These are phyloP conservation scores for Arthrobotrys conoides DNA, from an alignment of 2,329 filamentous ascomycete species.

Conservation along the genomic window DNA sequence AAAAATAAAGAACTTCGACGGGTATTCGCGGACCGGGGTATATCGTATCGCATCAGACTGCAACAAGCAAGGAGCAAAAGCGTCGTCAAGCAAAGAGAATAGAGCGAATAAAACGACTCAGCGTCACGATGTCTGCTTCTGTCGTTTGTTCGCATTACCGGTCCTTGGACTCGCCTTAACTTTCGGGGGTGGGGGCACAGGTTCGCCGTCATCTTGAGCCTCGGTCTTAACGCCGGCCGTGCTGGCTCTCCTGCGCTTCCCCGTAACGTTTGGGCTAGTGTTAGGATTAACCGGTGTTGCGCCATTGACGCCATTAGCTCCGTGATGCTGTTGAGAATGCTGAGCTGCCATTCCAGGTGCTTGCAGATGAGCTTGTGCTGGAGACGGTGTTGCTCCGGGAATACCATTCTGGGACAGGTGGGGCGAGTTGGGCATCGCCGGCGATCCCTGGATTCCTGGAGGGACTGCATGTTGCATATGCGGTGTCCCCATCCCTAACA, in stretches of 20 bases:
- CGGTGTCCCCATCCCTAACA: constrained; percentile 63
- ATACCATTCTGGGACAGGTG: constrained; percentile 61
- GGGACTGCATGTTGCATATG: constrained; percentile 62
- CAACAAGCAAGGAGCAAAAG: constrained; percentile 45
- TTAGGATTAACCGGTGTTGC: constrained; percentile 69
- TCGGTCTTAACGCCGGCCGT: constrained; percentile 66
- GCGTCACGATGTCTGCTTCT: constrained; percentile 65
- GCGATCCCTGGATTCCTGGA: constrained; percentile 63
- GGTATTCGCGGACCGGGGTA: constrained; percentile 61
- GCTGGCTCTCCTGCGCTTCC: constrained; percentile 67
- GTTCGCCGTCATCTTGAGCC: constrained; percentile 63
- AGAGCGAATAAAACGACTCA: constrained; percentile 23
- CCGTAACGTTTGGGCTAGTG: constrained; percentile 72
- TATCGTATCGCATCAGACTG: constrained; percentile 62
- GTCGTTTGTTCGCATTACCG: constrained; percentile 65
- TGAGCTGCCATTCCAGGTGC: constrained; percentile 78
- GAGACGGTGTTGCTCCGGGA: constrained; percentile 66
- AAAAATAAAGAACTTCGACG: constrained; percentile 47
- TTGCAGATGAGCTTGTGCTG: constrained; percentile 75
- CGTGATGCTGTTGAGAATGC: constrained; percentile 77
- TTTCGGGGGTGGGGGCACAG: constrained; percentile 61
- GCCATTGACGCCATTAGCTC: constrained; percentile 64
- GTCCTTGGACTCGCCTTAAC: constrained; percentile 68
- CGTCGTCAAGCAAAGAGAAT: constrained; percentile 51
- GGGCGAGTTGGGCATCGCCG: constrained; percentile 63